Evolutionary conservation across 441 rosid genomes (phyloP), one percentile per base, ranked within the genome.

Genomic region (Geranium incanum): DNA sequence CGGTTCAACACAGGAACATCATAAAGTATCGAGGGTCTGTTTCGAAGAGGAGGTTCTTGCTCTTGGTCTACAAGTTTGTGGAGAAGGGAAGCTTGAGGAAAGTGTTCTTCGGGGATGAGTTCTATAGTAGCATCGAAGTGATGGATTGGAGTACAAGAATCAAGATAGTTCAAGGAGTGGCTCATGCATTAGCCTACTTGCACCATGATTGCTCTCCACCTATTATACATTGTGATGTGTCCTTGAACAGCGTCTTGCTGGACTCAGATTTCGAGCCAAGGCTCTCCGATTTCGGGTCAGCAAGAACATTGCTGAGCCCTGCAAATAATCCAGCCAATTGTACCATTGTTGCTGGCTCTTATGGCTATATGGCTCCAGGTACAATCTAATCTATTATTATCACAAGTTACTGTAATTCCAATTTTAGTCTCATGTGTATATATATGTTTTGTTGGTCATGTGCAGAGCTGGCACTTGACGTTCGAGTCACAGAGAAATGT

Each of bases 331-430:
- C 60, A n/a, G 3, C 19, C 60, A 11, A 63, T 66, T 66, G 70
- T 71, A 72, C 81, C 33, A 37, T 39, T 5, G 74, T 68, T 52
- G 60, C 60, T n/a, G 75, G 78, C 36, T 70, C 82, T 5, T 79
- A 68, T 19, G 67, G 82, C 6, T 77, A 71, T 36, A 74, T 72
- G 9, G 83, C 80, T 55, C 83, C 80, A 33, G 66, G 80, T 76
- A 72, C n/a, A 13, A 3, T 68, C 39, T 21, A 21, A 0, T 21
- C 21, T 21, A 21, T 21, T 21, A 21, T n/a, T n/a, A n/a, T n/a
- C n/a, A n/a, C n/a, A n/a, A n/a, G 33, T 23, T 23, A 23, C 33
- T 23, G 33, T 23, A 23, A 1, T 23, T 23, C 33, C 11, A n/a
- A 4, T 36, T 18, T 18, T 50, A 13, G 21, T 8, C 5, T 8